Evolutionary conservation across 2,329 filamentous ascomycete species (phyloP).

Genomic region (Akanthomyces muscarius): DNA sequence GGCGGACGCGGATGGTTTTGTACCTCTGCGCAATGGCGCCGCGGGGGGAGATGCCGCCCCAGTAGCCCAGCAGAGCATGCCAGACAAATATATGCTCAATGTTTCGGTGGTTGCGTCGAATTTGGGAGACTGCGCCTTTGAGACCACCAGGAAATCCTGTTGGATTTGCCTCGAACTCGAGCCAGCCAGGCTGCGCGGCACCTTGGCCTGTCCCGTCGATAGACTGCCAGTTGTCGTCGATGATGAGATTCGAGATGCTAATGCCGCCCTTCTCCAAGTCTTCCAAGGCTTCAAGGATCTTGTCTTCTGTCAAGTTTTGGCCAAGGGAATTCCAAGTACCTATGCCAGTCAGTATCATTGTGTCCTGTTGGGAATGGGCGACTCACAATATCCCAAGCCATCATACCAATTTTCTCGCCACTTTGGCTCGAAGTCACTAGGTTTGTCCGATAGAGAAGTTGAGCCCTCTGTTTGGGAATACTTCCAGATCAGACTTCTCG

Average conservation of each 20-base stretch:
- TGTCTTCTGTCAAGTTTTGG: constrained; percentile 74
- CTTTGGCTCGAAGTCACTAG: constrained; percentile 48
- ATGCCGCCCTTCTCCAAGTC: constrained; percentile 67
- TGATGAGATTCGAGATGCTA: constrained; percentile 79
- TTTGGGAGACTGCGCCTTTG: constrained; percentile 62
- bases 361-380: neutral
- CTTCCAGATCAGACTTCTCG: constrained; percentile 51
- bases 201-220: constrained; percentile 48
- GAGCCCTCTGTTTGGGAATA: constrained; percentile 42
- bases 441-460: constrained; percentile 18
- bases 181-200: constrained; percentile 60
- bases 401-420: constrained; percentile 92
- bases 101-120: constrained; percentile 65
- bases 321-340: constrained; percentile 93
- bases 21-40: constrained; percentile 74
- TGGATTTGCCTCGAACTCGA: constrained; percentile 79
- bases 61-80: constrained; percentile 87
- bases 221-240: constrained; percentile 96
- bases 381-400: constrained; percentile 79
- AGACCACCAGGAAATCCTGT: constrained; percentile 76
- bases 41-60: constrained; percentile 78
- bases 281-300: constrained; percentile 71
- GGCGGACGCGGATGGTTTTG: constrained; percentile 62
- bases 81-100: constrained; percentile 87
- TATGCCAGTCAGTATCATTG: constrained; percentile 28